Base-by-base conservation (phyloP, 192 early-diverging fungal genomes). In the Ramicandelaber brevisporus region DNA sequence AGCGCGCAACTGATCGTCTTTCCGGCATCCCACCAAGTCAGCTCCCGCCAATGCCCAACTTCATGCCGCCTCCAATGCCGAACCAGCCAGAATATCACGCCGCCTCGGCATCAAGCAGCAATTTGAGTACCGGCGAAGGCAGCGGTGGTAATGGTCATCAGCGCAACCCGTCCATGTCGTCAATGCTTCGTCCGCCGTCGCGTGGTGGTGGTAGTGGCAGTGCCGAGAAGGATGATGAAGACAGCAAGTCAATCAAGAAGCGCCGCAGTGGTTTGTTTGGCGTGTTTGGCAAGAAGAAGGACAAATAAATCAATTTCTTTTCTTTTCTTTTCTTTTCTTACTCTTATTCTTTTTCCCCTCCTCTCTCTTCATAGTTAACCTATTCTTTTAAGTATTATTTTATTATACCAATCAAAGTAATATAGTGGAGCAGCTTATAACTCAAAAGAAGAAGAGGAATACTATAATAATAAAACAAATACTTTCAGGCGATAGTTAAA, bases 31-130 rank as follows among this genome's bases (percentile, higher is more conserved):
- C n/a, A n/a, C n/a, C n/a, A n/a, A n/a, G n/a, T n/a, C n/a, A n/a
- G 48, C 44, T 28, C 48, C 51, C 1, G 49, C 51, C 2, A 49
- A 49, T 21, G 37, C 48, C 14, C 19, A 42, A 14, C 38, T 56
- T 43, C 13, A 39, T 59, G 29, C 14, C 10, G 29, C 14, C 7
- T 9, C 8, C 9, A 8, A 30, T 11, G 29, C 9, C 8, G 9
- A 9, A 9, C 7, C n/a, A 7, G 9, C 9, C 14, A 9, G 29
- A 9, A 16, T 8, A 7, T 16, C 7, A 12, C 29, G 29, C 24
- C 24, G 24, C 8, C 11, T 11, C 11, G 11, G 24, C 8, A 25
- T 9, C 8, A 25, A 11, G 8, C 11, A 25, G 8, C 24, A 25
- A 25, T 25, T 25, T 25, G 24, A 8, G 8, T 25, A 11, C 8